These are phyloP conservation scores for Fagopyrum homotropicum DNA, from an alignment of 148 eudicot genomes.

Conservation along the genomic window DNA sequence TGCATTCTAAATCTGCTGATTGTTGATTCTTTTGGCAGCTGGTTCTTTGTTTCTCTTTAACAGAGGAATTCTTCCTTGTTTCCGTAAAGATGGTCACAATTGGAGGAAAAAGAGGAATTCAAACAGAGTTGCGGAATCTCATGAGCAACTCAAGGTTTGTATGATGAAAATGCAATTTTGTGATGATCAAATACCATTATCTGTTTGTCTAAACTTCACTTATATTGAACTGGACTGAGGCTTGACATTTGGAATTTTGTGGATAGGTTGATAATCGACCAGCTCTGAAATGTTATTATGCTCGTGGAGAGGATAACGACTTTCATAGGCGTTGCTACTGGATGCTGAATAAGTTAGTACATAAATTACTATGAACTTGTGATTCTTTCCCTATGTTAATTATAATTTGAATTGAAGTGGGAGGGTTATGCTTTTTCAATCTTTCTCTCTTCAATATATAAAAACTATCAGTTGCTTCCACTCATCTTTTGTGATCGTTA, in stretches of 20 bases:
- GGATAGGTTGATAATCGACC: slow-evolving; percentile 81
- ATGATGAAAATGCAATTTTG: background rate
- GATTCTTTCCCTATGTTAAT: background rate
- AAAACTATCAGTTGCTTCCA: background rate
- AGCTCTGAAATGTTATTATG: slow-evolving; percentile 92
- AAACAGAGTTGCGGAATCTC: no score
- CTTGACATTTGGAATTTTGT: background rate
- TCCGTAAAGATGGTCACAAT: no score
- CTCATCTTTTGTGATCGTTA: background rate
- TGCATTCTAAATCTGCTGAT: no score
- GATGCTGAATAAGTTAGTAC: slow-evolving; percentile 91
- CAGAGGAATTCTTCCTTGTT: no score
- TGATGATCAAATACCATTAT: no score
- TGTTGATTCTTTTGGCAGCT: no score
- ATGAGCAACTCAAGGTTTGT: background rate
- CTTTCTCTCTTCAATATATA: no score
- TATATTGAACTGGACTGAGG: no score
- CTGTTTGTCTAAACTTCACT: no score
- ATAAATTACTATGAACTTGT: background rate
- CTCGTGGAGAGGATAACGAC: slow-evolving; percentile 66
- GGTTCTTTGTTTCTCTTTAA: no score
- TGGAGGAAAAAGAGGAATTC: no score
- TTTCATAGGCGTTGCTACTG: slow-evolving; percentile 95
- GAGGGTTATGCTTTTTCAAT: background rate
- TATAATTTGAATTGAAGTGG: background rate